Conservation (phyloP, 495 filamentous ascomycete species). For the Podospora fimiseda region DNA sequence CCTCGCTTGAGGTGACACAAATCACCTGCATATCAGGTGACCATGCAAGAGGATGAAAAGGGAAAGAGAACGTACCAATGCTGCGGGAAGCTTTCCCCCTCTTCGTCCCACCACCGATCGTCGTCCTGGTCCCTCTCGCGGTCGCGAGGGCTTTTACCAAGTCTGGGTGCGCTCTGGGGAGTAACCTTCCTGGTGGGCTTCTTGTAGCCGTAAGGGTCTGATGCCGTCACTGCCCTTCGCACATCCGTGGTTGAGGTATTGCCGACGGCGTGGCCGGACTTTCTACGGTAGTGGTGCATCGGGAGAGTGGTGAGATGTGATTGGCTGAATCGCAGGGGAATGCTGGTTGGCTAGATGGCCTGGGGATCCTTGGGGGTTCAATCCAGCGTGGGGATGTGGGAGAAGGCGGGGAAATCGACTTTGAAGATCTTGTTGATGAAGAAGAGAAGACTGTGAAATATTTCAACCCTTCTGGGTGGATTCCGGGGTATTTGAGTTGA, state of each 20-base stretch:
- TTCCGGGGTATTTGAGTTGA: not conserved
- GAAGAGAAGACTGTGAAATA: slow-evolving; percentile 3
- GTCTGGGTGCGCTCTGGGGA: slow-evolving; percentile 32
- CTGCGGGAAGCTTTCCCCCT: slow-evolving; percentile 46
- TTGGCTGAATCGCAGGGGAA: slow-evolving; percentile 17
- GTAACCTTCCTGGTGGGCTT: slow-evolving; percentile 36
- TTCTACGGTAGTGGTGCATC: slow-evolving; percentile 47
- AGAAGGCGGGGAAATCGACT: not conserved
- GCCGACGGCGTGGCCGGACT: slow-evolving; percentile 42
- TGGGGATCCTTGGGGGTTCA: not conserved
- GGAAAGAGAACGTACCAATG: slow-evolving; percentile 42
- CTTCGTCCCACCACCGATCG: slow-evolving; percentile 43
- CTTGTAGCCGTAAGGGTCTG: slow-evolving; percentile 23
- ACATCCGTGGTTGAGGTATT: slow-evolving; percentile 46
- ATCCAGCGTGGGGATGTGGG: slow-evolving; percentile 8
- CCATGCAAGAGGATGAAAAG: slow-evolving; percentile 32
- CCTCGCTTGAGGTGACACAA: slow-evolving; percentile 25
- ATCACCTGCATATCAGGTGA: slow-evolving; percentile 40
- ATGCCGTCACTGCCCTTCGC: slow-evolving; percentile 33
- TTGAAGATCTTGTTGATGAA: not conserved
- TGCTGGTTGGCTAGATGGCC: slow-evolving; percentile 14
- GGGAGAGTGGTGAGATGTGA: slow-evolving; percentile 16
- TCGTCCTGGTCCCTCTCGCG: slow-evolving; percentile 41
- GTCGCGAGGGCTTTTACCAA: slow-evolving; percentile 38
- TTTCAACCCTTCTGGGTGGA: not conserved